Conservation (phyloP, 2,329 filamentous ascomycete species). For the Sporothrix variecibatus region DNA sequence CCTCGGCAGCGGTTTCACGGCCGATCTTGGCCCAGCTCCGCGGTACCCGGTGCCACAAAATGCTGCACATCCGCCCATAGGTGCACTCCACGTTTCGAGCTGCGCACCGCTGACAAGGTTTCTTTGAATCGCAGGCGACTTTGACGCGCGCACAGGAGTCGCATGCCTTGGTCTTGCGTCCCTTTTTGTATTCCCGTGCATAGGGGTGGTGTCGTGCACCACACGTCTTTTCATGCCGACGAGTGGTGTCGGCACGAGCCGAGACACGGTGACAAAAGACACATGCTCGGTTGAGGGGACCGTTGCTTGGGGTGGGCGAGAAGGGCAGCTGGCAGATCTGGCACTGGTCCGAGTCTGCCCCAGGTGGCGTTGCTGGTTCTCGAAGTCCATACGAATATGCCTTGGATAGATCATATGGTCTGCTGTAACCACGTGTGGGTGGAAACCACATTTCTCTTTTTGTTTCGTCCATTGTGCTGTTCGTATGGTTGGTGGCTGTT, state of each 20-base stretch:
- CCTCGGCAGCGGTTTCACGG: too few relatives aligned
- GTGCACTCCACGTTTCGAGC: background rate
- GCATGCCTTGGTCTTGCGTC: background rate
- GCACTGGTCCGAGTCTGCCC: background rate
- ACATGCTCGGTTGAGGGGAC: background rate
- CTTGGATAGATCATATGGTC: too few relatives aligned
- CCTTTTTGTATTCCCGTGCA: background rate
- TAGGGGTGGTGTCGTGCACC: background rate
- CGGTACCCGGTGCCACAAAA: too few relatives aligned
- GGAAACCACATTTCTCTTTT: too few relatives aligned
- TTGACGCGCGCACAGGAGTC: constrained; percentile 1
- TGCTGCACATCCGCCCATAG: background rate
- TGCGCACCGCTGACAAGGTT: background rate
- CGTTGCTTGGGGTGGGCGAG: background rate
- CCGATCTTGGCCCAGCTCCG: too few relatives aligned
- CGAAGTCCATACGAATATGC: too few relatives aligned
- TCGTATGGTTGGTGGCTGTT: too few relatives aligned
- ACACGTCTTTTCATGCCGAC: constrained; percentile 1
- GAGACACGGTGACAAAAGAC: background rate
- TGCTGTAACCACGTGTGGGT: too few relatives aligned
- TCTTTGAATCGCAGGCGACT: background rate
- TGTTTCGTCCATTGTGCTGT: too few relatives aligned
- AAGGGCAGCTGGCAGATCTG: background rate
- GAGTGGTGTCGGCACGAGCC: background rate
- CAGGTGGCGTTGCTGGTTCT: too few relatives aligned